These are phyloP conservation scores for Jatropha podagrica DNA, from an alignment of 441 rosid genomes.

Conservation along the genomic window DNA sequence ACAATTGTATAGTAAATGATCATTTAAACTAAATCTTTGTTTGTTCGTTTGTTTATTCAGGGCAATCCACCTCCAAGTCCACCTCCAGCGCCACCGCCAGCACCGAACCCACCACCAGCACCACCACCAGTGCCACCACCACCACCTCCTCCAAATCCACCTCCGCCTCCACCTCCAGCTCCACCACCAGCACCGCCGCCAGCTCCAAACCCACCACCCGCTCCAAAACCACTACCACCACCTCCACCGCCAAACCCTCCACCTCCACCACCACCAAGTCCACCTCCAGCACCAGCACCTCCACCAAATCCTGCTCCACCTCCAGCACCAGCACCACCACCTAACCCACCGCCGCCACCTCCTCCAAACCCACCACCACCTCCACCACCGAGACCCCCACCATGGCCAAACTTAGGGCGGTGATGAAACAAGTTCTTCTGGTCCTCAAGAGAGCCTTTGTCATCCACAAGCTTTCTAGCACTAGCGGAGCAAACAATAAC, in stretches of 20 bases:
- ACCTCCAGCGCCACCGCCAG: slow-evolving; percentile 32
- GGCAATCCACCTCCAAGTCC: slow-evolving; percentile 33
- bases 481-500: slow-evolving; percentile 25
- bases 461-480: slow-evolving; percentile 33
- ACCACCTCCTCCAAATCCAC: slow-evolving; percentile 1
- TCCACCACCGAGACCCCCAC: slow-evolving; percentile 13
- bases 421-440: slow-evolving; percentile 32
- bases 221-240: slow-evolving; percentile 7
- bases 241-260: slow-evolving; percentile 20
- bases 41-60: slow-evolving; percentile 16
- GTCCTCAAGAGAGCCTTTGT: slow-evolving; percentile 31
- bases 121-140: slow-evolving; percentile 18
- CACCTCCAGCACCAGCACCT: slow-evolving; percentile 8
- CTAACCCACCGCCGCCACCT: slow-evolving; percentile 1
- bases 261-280: slow-evolving; percentile 10
- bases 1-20: no score
- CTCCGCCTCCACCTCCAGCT: slow-evolving; percentile 2
- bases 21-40: no score
- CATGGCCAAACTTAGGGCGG: slow-evolving; percentile 17
- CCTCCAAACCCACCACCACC: slow-evolving; percentile 13
- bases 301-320: slow-evolving; percentile 2
- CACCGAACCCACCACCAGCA: slow-evolving; percentile 11
- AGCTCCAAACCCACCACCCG: slow-evolving; percentile 15
- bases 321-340: slow-evolving; percentile 9
- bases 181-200: slow-evolving; percentile 16